Base-by-base conservation (phyloP, 1,284 basidiomycete species). In the Trichosporon sp. region DNA sequence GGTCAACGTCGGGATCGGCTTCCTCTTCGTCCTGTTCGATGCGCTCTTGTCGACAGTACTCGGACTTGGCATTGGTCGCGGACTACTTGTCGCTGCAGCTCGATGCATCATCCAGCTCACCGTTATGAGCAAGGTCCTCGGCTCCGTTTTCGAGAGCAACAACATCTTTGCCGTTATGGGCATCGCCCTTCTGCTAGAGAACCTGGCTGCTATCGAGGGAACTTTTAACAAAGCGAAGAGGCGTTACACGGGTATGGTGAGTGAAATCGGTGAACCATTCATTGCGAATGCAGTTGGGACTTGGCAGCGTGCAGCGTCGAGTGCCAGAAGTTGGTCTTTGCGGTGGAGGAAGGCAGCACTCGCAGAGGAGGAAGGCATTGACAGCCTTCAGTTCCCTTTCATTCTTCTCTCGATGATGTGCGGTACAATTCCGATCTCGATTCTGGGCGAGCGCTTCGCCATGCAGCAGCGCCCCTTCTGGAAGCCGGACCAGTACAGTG, bases 381-480 rank as follows among this genome's bases (percentile, higher is more conserved):
- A 42, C 38, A 42, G 12, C n/a, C 18, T 3, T 0, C 75, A 93
- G 92, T 92, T 93, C 76, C 85, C 87, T 1, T 86, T 87, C 1
- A 88, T 92, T 7, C 83, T 93, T 1, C 69, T 88, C 2, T 88
- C 88, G 0, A 89, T 93, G 88, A 71, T 91, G 9, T 86, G 86
- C 9, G 91, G 90, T 0, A 92, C 91, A 0, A 89, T 93, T 53
- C 92, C 92, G 0, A 89, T 92, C 38, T 90, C 92, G 0, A 87
- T 93, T 66, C 83, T 93, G 29, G 92, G 92, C 0, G 86, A 87
- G 0, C 86, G 87, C n/a, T 93, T 87, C 76, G 90, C 91, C 2
- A 93, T 94, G 90, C 85, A 86, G 0, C 85, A 91, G 13, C 78
- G 86, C 0, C 91, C 90, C 0, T 92, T 93, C 80, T 93, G 92